Percentiles rank a stretch among this genome's conserved stretches.
Conservation (phyloP, 148 eudicot species). For the Camellia sinensis region DNA sequence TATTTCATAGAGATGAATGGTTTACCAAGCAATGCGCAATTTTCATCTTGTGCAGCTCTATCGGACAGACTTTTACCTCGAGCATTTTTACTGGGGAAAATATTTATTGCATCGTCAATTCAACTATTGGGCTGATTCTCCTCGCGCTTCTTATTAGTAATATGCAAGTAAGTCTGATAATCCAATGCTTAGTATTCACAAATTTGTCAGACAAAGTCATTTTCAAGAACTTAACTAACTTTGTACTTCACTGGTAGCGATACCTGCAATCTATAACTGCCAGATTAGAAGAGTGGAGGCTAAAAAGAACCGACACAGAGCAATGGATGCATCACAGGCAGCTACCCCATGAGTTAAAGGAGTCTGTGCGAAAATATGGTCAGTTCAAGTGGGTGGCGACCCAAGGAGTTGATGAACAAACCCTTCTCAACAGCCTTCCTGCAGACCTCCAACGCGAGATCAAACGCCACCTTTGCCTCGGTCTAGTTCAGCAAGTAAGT, state of each 20-base stretch:
- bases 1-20: too few relatives aligned
- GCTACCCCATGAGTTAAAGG: conserved; percentile 57
- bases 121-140: conserved; percentile 6
- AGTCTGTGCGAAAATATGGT: conserved; percentile 58
- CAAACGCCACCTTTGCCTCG: conserved; percentile 79
- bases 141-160: conserved; percentile 3
- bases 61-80: conserved; percentile 1
- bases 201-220: too few relatives aligned
- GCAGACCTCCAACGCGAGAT: conserved; percentile 70
- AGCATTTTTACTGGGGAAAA: conserved; percentile 4
- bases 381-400: conserved; percentile 76
- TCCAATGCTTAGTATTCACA: too few relatives aligned
- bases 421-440: conserved; percentile 61
- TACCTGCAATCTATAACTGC: conserved; percentile 75
- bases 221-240: too few relatives aligned
- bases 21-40: background rate
- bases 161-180: conserved; percentile 4
- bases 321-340: conserved; percentile 90
- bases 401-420: conserved; percentile 73
- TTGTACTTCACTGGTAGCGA: conserved; percentile 30
- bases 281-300: conserved; percentile 80
- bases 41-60: conserved; percentile 12
- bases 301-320: conserved; percentile 67
- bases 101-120: conserved; percentile 8
- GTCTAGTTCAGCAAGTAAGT: conserved; percentile 71